phyloP scores from a whole-genome alignment of 257 asterid genomes.

The Forsythia suspensa region DNA sequence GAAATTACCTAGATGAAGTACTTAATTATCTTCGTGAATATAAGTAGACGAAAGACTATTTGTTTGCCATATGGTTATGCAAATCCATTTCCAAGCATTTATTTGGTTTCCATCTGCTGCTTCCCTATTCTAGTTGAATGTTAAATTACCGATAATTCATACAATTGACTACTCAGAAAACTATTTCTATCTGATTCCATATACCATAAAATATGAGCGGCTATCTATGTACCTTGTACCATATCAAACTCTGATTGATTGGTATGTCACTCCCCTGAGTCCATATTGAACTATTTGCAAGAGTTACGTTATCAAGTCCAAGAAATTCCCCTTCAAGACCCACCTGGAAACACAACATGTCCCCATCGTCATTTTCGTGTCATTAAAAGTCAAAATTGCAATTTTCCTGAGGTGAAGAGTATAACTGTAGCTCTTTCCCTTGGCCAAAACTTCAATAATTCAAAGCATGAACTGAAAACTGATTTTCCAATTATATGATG shows the following conservation, averaged over 20 bases:
- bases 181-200: not conserved
- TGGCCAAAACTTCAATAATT: not conserved
- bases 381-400: not conserved
- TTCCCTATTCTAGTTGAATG: not conserved
- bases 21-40: not conserved
- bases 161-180: not conserved
- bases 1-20: not conserved
- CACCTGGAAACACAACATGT: conserved; percentile 40
- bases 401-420: not conserved
- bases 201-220: conserved; percentile 11
- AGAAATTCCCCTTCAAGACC: conserved; percentile 80
- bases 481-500: not conserved
- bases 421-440: not conserved
- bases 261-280: conserved; percentile 43
- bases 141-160: not conserved
- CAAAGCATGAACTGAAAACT: not conserved
- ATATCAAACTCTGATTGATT: conserved; percentile 53
- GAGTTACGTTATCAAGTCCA: conserved; percentile 50
- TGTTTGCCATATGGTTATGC: not conserved
- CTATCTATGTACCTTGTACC: conserved; percentile 68
- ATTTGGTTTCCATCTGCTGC: not conserved
- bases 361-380: not conserved
- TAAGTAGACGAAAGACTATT: not conserved
- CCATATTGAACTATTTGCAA: conserved; percentile 73
- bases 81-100: not conserved